A percentile compares a stretch with the other conserved stretches of the same genome.
phyloP scores from a whole-genome alignment of 352 stramenopile genomes.

The Lagenidium giganteum region DNA sequence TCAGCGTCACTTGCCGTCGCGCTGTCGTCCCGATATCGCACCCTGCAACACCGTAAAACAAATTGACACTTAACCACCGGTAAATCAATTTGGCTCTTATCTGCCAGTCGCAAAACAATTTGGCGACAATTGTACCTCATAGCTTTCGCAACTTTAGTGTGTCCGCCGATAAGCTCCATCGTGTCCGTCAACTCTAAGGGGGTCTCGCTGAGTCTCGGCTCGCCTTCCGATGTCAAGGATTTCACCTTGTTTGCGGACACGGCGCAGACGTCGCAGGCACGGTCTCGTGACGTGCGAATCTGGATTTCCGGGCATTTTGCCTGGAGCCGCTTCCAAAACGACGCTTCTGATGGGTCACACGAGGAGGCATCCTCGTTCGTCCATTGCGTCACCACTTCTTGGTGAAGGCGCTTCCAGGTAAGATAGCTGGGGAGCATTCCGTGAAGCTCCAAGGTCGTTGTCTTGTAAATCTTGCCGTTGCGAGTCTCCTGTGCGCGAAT shows the following conservation, averaged over 20 bases:
- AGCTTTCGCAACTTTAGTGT: neutral
- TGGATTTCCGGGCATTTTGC: neutral
- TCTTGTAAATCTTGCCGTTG: constrained; percentile 1
- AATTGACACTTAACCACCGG: neutral
- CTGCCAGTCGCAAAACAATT: neutral
- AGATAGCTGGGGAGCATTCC: constrained; percentile 1
- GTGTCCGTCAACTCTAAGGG: neutral
- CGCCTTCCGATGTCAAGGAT: neutral
- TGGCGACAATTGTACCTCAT: constrained; percentile 10
- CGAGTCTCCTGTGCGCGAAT: neutral
- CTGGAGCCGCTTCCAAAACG: neutral
- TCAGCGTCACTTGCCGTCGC: neutral
- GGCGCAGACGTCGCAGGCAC: constrained; percentile 4
- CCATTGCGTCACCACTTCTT: constrained; percentile 4
- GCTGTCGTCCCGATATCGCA: constrained; percentile 1
- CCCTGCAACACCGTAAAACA: neutral
- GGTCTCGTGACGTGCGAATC: constrained; percentile 2
- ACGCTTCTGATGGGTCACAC: constrained; percentile 1
- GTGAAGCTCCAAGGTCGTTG: neutral
- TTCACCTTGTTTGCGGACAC: constrained; percentile 2
- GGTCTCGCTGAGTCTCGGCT: too few relatives aligned
- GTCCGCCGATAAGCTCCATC: neutral
- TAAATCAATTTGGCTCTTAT: constrained; percentile 7
- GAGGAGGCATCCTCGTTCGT: neutral
- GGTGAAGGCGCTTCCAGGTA: constrained; percentile 1